Evolutionary conservation across 177 flowering plant species (phyloP).

Genomic region (Vitis hybrid): DNA sequence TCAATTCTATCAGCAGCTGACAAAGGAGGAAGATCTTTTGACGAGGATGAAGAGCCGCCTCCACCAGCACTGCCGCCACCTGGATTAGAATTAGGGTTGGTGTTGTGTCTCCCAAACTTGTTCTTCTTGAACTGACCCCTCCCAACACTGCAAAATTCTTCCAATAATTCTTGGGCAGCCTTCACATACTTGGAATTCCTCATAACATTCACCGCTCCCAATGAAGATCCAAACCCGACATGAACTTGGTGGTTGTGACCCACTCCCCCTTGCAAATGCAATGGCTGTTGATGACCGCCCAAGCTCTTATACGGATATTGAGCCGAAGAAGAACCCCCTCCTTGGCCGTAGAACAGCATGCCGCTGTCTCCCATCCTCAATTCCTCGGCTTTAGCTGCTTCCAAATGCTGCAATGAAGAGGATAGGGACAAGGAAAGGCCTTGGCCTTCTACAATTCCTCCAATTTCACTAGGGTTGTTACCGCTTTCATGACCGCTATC

Average conservation of each 20-base stretch:
- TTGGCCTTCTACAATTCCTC: conserved; percentile 48
- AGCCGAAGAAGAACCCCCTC: conserved; percentile 28
- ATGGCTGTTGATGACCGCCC: conserved; percentile 21
- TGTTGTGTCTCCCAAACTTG: conserved; percentile 35
- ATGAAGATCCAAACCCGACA: conserved; percentile 49
- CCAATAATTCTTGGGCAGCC: conserved; percentile 79
- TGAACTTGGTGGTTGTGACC: conserved; percentile 43
- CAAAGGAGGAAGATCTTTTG: conserved; percentile 57
- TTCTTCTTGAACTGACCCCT: conserved; percentile 69
- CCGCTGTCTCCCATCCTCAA: conserved; percentile 58
- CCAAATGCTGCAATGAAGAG: conserved; percentile 63
- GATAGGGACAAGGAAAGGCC: conserved; percentile 75
- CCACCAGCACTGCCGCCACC: conserved; percentile 24
- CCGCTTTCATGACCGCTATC: conserved; percentile 17
- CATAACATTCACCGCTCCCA: conserved; percentile 48
- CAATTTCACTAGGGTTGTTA: conserved; percentile 20
- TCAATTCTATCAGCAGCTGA: conserved; percentile 82
- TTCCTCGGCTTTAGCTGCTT: conserved; percentile 71
- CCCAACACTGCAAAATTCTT: conserved; percentile 96
- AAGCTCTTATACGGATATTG: conserved; percentile 35
- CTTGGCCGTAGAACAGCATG: conserved; percentile 43
- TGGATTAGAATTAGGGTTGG: conserved; percentile 50
- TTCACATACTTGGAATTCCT: conserved; percentile 80
- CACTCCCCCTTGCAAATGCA: conserved; percentile 29
- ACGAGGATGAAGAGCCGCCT: conserved; percentile 52